Conservation (phyloP, 345 rosid species). For the Eucalyptus sp. region DNA sequence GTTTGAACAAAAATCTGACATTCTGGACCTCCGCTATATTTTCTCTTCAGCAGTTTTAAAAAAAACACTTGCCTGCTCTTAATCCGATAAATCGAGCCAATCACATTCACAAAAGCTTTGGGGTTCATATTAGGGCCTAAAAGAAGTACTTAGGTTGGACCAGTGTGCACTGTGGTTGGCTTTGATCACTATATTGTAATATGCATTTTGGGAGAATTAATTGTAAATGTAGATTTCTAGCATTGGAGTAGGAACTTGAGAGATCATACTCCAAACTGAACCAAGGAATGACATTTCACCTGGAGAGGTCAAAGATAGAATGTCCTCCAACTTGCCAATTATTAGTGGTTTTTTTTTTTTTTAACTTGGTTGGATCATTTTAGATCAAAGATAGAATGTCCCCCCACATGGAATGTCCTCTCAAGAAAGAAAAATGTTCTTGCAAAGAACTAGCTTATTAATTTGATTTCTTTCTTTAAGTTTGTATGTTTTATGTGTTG, state of each 20-base stretch:
- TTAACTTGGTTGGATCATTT: no score
- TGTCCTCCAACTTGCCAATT: neutral
- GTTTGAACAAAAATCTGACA: neutral
- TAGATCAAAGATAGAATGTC: neutral
- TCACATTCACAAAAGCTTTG: neutral
- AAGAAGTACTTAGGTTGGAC: neutral
- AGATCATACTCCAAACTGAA: neutral
- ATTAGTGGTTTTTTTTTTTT: neutral
- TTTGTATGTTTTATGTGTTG: neutral
- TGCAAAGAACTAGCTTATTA: neutral
- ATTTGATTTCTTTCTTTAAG: neutral
- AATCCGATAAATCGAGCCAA: neutral
- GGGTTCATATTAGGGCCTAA: neutral
- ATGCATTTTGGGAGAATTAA: neutral
- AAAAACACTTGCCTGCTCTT: neutral
- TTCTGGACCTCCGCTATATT: neutral
- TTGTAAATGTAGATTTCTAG: neutral
- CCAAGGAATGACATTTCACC: neutral
- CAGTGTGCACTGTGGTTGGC: neutral
- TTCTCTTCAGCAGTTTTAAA: neutral
- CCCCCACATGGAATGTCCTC: neutral
- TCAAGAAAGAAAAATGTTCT: neutral
- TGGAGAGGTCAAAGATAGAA: neutral
- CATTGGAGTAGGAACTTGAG: neutral
- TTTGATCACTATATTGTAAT: neutral